phyloP scores from a whole-genome alignment of 768 basidiomycete genomes.

The Albatrellus ellisii region DNA sequence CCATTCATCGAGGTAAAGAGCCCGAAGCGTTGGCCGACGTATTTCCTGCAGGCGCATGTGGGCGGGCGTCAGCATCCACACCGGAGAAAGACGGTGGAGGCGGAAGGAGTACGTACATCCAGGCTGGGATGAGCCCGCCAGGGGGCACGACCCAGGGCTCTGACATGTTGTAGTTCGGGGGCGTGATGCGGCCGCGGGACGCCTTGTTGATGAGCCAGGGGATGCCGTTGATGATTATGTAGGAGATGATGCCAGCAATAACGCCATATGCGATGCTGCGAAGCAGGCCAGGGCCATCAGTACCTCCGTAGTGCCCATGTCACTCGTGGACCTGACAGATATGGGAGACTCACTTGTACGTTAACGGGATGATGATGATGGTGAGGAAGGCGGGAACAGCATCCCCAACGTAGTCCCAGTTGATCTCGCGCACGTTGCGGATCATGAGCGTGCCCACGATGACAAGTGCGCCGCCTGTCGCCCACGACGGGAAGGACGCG shows the following conservation, averaged over 20 bases:
- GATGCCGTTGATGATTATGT: constrained; percentile 60
- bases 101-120: constrained; percentile 34
- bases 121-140: constrained; percentile 51
- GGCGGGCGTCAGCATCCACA: no score
- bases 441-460: constrained; percentile 88
- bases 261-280: constrained; percentile 79
- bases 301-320: background rate
- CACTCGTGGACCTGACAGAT: background rate
- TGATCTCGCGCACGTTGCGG: constrained; percentile 70
- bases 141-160: constrained; percentile 66
- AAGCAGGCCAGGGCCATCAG: constrained; percentile 4
- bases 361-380: constrained; percentile 64
- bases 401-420: constrained; percentile 83
- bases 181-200: constrained; percentile 45
- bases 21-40: no score
- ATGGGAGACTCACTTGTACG: constrained; percentile 46
- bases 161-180: constrained; percentile 47
- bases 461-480: constrained; percentile 75
- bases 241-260: constrained; percentile 64
- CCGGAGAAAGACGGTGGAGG: no score
- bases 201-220: constrained; percentile 43
- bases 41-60: no score
- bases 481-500: constrained; percentile 78
- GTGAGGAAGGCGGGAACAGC: constrained; percentile 81
- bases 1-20: no score